These are phyloP conservation scores for Achaetomiella virescens DNA, from an alignment of 495 filamentous ascomycete species.

Conservation along the genomic window DNA sequence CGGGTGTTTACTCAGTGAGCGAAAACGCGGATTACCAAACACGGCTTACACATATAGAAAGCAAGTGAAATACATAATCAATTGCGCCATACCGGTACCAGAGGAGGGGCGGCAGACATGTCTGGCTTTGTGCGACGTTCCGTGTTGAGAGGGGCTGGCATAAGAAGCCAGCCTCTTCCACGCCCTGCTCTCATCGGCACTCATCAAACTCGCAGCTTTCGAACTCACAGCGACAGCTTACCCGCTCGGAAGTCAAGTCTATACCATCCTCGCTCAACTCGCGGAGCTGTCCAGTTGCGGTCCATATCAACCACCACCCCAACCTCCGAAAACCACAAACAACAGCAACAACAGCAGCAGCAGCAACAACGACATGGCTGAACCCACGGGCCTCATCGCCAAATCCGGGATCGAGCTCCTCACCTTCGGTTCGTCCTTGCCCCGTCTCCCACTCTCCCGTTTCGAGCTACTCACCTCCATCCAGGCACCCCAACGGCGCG, in stretches of 20 bases:
- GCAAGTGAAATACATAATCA: neutral
- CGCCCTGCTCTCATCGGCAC: neutral
- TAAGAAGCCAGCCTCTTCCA: neutral
- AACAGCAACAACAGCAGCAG: too few species aligned
- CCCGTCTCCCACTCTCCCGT: slow-evolving; percentile 6
- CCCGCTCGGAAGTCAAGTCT: neutral
- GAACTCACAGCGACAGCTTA: neutral
- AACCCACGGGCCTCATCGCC: slow-evolving; percentile 47
- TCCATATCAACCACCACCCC: slow-evolving; percentile 4
- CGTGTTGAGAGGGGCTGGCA: neutral
- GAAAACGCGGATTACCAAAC: neutral
- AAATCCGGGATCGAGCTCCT: slow-evolving; percentile 53
- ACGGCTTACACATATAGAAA: neutral
- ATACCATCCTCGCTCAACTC: neutral
- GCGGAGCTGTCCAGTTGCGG: neutral
- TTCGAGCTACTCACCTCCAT: neutral
- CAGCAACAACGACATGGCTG: slow-evolving; percentile 28
- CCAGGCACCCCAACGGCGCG: slow-evolving; percentile 39
- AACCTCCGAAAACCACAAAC: neutral
- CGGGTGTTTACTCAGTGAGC: neutral
- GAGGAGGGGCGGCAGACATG: neutral
- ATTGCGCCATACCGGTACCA: neutral
- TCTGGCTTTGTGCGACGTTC: neutral
- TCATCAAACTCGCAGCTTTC: neutral
- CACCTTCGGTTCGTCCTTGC: slow-evolving; percentile 31